Evolutionary conservation across 257 asterid genomes (phyloP), one percentile per base, ranked within the genome.

Genomic region (Cinchona pubescens): DNA sequence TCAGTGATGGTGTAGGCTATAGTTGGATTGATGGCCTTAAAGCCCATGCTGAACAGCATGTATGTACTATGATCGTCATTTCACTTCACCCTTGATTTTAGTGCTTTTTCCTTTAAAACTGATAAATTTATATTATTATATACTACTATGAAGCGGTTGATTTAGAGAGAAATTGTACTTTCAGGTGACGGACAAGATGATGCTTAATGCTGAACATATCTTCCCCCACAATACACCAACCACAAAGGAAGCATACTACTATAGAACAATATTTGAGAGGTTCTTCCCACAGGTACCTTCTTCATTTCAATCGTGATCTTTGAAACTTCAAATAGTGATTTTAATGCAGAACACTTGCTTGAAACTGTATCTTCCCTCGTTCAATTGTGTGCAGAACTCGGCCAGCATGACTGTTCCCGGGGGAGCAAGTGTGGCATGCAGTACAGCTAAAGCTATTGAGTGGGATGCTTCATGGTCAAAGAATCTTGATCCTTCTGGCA

Each of bases 21-120:
- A 93, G 97, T 75, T 95, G 99, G 99, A 95, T 95, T 8, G 99
- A 95, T 76, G 98, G 99, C 60, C 99, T 95, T 19, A 95, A 92
- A 85, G 93, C 91, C 64, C 99, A 95, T 67, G 97, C 97, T 1
- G 96, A 79, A 51, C 81, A 73, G 59, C 92, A 95, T 81, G 99
- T 95, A 85, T 21, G 89, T 61, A 21, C 15, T 37, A 2, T 21
- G 8, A 38, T 30, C 15, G 19, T 35, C 48, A 18, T 35, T 27
- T 27, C 14, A 15, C 9, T 43, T 79, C 2, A 53, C 11, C 48
- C 51, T 23, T 40, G 21, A 42, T 18, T 30, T 55, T n/a, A n/a
- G n/a, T n/a, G n/a, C n/a, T 13, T 69, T 48, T 46, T 53, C 16
- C 8, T n/a, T n/a, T n/a, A n/a, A n/a, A n/a, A n/a, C n/a, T n/a